phyloP scores from a whole-genome alignment of 495 filamentous ascomycete species.

The Neurospora africana region DNA sequence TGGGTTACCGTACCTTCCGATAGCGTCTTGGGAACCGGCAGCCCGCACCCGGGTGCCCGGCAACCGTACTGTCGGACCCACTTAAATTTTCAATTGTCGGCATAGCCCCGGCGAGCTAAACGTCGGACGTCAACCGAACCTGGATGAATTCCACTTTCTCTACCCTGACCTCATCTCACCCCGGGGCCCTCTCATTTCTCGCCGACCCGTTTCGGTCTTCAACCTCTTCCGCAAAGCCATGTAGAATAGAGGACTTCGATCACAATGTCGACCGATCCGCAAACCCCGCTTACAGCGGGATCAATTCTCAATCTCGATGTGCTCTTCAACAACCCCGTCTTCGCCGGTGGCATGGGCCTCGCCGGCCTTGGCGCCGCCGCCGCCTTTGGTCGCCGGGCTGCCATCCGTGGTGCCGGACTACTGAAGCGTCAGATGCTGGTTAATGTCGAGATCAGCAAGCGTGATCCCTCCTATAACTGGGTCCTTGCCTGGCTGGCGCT shows the following conservation, averaged over 20 bases:
- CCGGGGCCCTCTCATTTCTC: not conserved
- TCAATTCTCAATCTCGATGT: slow-evolving; percentile 36
- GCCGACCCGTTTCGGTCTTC: not conserved
- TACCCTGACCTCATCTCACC: not conserved
- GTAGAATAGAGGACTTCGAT: slow-evolving; percentile 2
- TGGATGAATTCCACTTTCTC: not conserved
- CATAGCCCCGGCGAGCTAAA: not conserved
- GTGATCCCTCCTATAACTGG: slow-evolving; percentile 90
- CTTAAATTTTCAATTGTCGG: not conserved
- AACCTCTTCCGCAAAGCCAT: slow-evolving; percentile 5
- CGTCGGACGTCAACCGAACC: not conserved
- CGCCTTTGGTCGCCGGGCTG: slow-evolving; percentile 62
- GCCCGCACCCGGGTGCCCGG: not conserved
- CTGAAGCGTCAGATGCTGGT: slow-evolving; percentile 81
- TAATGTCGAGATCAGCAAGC: slow-evolving; percentile 86
- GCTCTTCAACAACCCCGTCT: slow-evolving; percentile 46
- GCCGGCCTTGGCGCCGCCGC: slow-evolving; percentile 72
- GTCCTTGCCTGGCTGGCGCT: slow-evolving; percentile 87
- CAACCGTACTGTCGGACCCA: not conserved
- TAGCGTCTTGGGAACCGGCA: not conserved
- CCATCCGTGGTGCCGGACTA: slow-evolving; percentile 57
- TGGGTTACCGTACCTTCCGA: not conserved
- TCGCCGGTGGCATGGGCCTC: slow-evolving; percentile 65
- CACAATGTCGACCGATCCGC: not conserved
- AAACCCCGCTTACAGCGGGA: not conserved